These are phyloP conservation scores for Caryopteris hybrid DNA, from an alignment of 305 asterid genomes.

Conservation along the genomic window DNA sequence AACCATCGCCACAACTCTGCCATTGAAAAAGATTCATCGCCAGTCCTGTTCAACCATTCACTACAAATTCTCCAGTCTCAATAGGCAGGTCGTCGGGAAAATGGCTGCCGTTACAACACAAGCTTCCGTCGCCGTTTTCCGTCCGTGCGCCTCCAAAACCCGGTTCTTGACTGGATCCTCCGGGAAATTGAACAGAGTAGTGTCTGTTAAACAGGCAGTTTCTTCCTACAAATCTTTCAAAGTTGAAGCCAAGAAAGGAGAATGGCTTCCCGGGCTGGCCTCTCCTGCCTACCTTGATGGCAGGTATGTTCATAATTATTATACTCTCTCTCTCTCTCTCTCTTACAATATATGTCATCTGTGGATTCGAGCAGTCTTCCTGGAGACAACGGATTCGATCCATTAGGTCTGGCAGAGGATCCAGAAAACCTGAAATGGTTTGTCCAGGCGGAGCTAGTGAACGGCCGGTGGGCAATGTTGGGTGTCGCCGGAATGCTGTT, in stretches of 20 bases:
- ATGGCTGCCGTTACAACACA: conserved; percentile 71
- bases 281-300: conserved; percentile 82
- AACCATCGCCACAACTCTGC: conserved; percentile 42
- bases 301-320: conserved; percentile 63
- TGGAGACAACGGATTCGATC: conserved; percentile 95
- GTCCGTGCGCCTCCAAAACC: conserved; percentile 50
- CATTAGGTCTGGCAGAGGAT: conserved; percentile 89
- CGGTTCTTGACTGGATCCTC: conserved; percentile 59
- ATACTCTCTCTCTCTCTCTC: neutral
- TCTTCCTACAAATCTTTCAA: conserved; percentile 38
- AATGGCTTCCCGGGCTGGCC: conserved; percentile 87
- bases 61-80: neutral
- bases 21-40: conserved; percentile 14
- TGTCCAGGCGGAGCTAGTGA: conserved; percentile 87
- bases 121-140: conserved; percentile 56
- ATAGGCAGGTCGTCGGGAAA: neutral
- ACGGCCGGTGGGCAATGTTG: conserved; percentile 94
- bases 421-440: conserved; percentile 83
- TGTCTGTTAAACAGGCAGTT: conserved; percentile 37
- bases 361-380: conserved; percentile 47
- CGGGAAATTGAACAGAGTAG: conserved; percentile 47
- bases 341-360: neutral
- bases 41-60: conserved; percentile 11
- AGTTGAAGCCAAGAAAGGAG: conserved; percentile 91
- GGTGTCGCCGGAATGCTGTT: conserved; percentile 90